These are phyloP conservation scores for Stagonosporopsis rhizophila DNA, from an alignment of 2,329 filamentous ascomycete genomes.

Conservation along the genomic window DNA sequence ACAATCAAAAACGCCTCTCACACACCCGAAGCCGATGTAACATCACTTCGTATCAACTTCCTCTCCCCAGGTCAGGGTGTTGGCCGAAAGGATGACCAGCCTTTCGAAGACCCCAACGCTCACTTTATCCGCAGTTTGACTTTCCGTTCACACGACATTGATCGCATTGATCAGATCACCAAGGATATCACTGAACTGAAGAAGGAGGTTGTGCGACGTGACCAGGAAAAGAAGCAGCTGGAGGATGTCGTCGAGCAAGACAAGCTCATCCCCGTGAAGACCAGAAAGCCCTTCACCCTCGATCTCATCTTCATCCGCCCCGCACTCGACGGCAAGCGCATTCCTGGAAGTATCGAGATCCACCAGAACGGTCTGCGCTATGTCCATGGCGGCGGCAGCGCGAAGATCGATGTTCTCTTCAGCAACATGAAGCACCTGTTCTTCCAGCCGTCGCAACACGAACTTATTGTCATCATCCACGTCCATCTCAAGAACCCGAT, in stretches of 20 bases:
- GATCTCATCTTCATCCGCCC: slow-evolving; percentile 96
- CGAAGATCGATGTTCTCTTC: slow-evolving; percentile 92
- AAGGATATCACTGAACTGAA: slow-evolving; percentile 96
- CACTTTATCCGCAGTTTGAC: slow-evolving; percentile 97
- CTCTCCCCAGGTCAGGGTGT: slow-evolving; percentile 96
- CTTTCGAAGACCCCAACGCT: slow-evolving; percentile 93
- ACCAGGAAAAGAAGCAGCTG: slow-evolving; percentile 99
- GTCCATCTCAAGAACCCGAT: slow-evolving; percentile 98
- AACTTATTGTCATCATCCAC: slow-evolving; percentile 97
- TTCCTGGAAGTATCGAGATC: slow-evolving; percentile 94
- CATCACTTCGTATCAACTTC: slow-evolving; percentile 95
- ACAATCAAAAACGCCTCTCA: slow-evolving; percentile 99
- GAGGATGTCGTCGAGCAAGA: slow-evolving; percentile 99
- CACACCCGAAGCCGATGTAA: slow-evolving; percentile 93
- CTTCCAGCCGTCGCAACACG: slow-evolving; percentile 96
- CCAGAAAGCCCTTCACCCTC: slow-evolving; percentile 86
- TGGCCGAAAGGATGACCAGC: slow-evolving; percentile 94
- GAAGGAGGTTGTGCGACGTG: slow-evolving; percentile 87
- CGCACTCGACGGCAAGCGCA: slow-evolving; percentile 94
- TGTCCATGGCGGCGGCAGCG: slow-evolving; percentile 75
- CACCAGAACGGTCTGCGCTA: slow-evolving; percentile 99
- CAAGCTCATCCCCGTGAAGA: slow-evolving; percentile 93
- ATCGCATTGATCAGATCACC: slow-evolving; percentile 88
- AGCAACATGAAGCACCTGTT: slow-evolving; percentile 98
- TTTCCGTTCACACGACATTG: slow-evolving; percentile 87